A percentile compares a stretch with the other conserved stretches of the same genome.
Evolutionary conservation across 2,329 filamentous ascomycete genomes (phyloP).

Genomic region (Exutisphaerella laricina): DNA sequence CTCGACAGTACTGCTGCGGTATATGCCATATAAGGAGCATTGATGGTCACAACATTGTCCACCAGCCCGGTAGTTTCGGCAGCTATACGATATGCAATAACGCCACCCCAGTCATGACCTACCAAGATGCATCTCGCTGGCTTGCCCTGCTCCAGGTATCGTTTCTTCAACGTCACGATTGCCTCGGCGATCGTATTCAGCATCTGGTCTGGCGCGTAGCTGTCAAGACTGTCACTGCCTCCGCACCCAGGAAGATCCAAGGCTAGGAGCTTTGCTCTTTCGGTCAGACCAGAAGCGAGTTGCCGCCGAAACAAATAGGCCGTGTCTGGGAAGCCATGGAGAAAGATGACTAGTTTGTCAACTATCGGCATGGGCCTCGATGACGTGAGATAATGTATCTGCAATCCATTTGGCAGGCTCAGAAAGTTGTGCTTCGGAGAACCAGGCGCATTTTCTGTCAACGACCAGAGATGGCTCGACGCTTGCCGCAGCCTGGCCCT

Average conservation of each 20-base stretch:
- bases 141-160: slow-evolving; percentile 33
- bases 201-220: slow-evolving; percentile 48
- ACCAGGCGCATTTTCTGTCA: slow-evolving; percentile 39
- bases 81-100: slow-evolving; percentile 51
- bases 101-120: slow-evolving; percentile 44
- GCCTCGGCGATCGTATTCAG: slow-evolving; percentile 51
- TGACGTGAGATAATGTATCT: slow-evolving; percentile 49
- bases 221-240: slow-evolving; percentile 48
- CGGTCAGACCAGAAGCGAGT: slow-evolving; percentile 37
- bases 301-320: slow-evolving; percentile 51
- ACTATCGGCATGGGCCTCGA: neutral
- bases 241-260: slow-evolving; percentile 56
- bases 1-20: slow-evolving; percentile 11
- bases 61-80: slow-evolving; percentile 52
- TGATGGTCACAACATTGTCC: slow-evolving; percentile 51
- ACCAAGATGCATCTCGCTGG: slow-evolving; percentile 38
- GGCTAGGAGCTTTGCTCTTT: slow-evolving; percentile 46
- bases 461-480: slow-evolving; percentile 50
- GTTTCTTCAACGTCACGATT: slow-evolving; percentile 46
- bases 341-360: slow-evolving; percentile 13
- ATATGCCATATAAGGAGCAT: slow-evolving; percentile 46
- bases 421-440: slow-evolving; percentile 50
- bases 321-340: slow-evolving; percentile 40
- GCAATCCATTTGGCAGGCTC: slow-evolving; percentile 44
- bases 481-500: slow-evolving; percentile 34